phyloP scores from a whole-genome alignment of 164 flowering plant genomes.

The Santalum album region DNA sequence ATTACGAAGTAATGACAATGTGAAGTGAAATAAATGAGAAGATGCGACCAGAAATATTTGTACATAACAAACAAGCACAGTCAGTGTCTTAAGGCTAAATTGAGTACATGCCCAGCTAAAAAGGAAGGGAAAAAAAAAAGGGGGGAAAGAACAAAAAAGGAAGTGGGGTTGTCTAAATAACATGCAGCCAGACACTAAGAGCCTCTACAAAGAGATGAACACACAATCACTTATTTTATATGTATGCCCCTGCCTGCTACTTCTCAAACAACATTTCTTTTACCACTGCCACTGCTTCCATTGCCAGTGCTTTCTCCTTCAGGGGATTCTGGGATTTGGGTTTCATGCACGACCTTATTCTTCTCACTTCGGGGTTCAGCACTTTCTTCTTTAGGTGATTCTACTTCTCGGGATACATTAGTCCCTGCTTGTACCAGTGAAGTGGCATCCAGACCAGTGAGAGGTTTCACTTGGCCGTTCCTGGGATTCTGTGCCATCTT shows the following conservation, averaged over 20 bases:
- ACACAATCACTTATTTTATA: too few species aligned
- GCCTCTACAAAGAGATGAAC: too few species aligned
- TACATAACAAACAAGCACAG: too few species aligned
- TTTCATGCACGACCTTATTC: not conserved
- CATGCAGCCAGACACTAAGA: too few species aligned
- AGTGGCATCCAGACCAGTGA: not conserved
- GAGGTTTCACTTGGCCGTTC: slow-evolving; percentile 11
- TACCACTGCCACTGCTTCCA: not conserved
- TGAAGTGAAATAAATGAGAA: too few species aligned
- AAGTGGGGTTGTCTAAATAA: too few species aligned
- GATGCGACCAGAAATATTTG: too few species aligned
- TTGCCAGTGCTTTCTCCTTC: not conserved
- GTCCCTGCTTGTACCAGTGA: slow-evolving; percentile 3
- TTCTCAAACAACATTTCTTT: not conserved
- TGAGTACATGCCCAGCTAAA: too few species aligned
- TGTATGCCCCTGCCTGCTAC: not conserved
- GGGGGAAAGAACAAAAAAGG: too few species aligned
- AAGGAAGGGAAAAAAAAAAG: too few species aligned
- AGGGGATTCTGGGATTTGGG: not conserved
- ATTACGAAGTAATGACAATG: too few species aligned
- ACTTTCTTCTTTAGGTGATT: slow-evolving; percentile 12
- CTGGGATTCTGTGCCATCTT: slow-evolving; percentile 11
- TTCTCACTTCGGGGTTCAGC: slow-evolving; percentile 10
- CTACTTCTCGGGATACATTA: slow-evolving; percentile 1
- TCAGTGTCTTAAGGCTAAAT: too few species aligned